Conservation (phyloP, 2,329 filamentous ascomycete species). For the Neofusicoccum kwambonambiense region DNA sequence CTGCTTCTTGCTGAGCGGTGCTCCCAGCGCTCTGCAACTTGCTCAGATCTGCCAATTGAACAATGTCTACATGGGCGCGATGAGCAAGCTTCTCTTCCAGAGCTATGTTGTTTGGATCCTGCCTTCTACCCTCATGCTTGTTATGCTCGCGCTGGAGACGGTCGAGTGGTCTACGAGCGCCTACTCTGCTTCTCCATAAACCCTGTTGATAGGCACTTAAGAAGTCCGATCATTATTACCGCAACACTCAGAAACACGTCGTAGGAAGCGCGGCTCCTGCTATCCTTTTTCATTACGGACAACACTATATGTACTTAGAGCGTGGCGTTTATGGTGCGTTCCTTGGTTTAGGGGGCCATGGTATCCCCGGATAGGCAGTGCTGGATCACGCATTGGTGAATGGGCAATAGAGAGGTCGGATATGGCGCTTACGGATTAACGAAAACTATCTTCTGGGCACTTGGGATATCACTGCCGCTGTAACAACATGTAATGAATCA, state of each 20-base stretch:
- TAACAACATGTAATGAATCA: not conserved
- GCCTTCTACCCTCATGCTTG: slow-evolving; percentile 84
- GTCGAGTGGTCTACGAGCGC: slow-evolving; percentile 66
- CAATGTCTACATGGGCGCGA: slow-evolving; percentile 89
- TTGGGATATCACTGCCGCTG: not conserved
- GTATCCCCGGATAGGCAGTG: not conserved
- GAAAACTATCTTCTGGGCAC: not conserved
- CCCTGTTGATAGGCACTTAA: no score
- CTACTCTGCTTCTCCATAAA: not conserved
- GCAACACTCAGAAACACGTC: not conserved
- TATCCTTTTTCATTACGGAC: not conserved
- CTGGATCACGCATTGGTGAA: slow-evolving; percentile 7
- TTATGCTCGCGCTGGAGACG: slow-evolving; percentile 88
- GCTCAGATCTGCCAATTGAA: slow-evolving; percentile 99
- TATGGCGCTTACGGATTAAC: not conserved
- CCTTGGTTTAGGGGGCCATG: not conserved
- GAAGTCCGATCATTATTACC: no score
- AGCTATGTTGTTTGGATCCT: slow-evolving; percentile 98
- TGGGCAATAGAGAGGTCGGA: not conserved
- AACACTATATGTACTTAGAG: not conserved
- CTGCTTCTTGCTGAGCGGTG: slow-evolving; percentile 92
- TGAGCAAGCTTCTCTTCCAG: slow-evolving; percentile 91
- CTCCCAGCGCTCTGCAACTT: slow-evolving; percentile 88
- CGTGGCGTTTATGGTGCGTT: not conserved
- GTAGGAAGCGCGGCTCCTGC: not conserved